Conservation (phyloP, 495 filamentous ascomycete species). For the Pyronema omphalodes region DNA sequence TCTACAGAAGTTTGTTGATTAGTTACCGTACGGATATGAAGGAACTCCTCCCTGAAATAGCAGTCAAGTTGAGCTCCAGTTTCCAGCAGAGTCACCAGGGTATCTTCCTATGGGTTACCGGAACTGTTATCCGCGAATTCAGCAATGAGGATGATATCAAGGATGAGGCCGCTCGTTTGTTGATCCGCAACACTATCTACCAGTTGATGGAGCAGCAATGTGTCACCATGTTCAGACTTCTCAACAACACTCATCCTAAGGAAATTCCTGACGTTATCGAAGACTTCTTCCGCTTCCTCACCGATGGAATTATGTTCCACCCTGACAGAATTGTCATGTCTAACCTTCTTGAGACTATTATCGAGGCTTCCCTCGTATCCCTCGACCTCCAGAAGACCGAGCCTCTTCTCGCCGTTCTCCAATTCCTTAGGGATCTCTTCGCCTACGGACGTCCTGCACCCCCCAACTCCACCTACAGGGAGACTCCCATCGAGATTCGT, state of each 20-base stretch:
- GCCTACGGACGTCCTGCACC: conserved; percentile 60
- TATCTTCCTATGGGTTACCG: conserved; percentile 94
- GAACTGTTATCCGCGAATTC: conserved; percentile 87
- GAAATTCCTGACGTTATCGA: conserved; percentile 94
- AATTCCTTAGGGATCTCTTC: conserved; percentile 85
- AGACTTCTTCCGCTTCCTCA: conserved; percentile 87
- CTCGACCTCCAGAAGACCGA: conserved; percentile 77
- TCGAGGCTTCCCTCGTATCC: conserved; percentile 68
- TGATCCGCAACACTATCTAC: conserved; percentile 47
- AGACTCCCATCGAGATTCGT: conserved; percentile 45
- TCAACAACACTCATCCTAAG: conserved; percentile 70
- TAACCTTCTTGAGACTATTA: conserved; percentile 56
- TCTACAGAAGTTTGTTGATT: conserved; percentile 90
- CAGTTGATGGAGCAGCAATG: conserved; percentile 88
- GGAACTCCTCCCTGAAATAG: conserved; percentile 65
- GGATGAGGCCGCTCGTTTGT: conserved; percentile 50
- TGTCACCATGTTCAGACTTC: conserved; percentile 62
- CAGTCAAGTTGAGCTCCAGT: conserved; percentile 65
- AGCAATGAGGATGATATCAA: conserved; percentile 61
- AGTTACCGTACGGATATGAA: conserved; percentile 81
- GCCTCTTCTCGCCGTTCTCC: conserved; percentile 73
- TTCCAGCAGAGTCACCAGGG: conserved; percentile 79
- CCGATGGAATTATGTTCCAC: conserved; percentile 82
- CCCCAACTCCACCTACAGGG: conserved; percentile 45
- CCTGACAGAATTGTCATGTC: conserved; percentile 64